phyloP scores from a whole-genome alignment of 1,284 basidiomycete genomes.

The Papiliotrema terrestris region DNA sequence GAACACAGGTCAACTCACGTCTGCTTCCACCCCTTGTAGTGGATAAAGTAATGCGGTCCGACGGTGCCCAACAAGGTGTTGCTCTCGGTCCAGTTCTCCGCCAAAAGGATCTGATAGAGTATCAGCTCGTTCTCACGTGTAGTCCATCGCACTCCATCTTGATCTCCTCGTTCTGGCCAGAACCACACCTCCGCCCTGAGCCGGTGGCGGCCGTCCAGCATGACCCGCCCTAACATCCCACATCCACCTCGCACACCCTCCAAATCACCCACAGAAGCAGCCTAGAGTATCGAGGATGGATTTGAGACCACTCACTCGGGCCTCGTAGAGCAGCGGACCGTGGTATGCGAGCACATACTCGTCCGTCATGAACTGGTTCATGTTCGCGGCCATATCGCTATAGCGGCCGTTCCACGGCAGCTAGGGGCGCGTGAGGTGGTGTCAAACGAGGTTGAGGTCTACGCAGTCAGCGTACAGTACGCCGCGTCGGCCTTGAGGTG shows the following conservation, averaged over 20 bases:
- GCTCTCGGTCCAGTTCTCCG: slow-evolving; percentile 68
- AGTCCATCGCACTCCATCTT: too few species aligned
- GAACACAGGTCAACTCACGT: slow-evolving; percentile 59
- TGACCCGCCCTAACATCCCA: slow-evolving; percentile 16
- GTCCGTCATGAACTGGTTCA: slow-evolving; percentile 51
- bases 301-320: slow-evolving; percentile 58
- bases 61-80: slow-evolving; percentile 63
- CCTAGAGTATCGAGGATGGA: slow-evolving; percentile 7
- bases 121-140: not conserved
- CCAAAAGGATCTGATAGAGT: slow-evolving; percentile 63
- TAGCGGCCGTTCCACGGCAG: not conserved
- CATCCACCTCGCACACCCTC: slow-evolving; percentile 1
- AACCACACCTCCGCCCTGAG: not conserved
- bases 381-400: slow-evolving; percentile 19
- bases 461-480: not conserved
- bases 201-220: not conserved
- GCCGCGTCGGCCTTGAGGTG: not conserved
- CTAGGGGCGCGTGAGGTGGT: not conserved
- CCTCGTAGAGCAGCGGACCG: slow-evolving; percentile 90
- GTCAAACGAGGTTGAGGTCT: not conserved
- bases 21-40: slow-evolving; percentile 99
- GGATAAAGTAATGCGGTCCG: slow-evolving; percentile 88
- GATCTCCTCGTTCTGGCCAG: not conserved
- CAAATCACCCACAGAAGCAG: slow-evolving; percentile 15
- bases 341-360: slow-evolving; percentile 92